A percentile compares a stretch with the other conserved stretches of the same genome.
phyloP scores from a whole-genome alignment of 768 basidiomycete genomes.

The Pholiota microspora region DNA sequence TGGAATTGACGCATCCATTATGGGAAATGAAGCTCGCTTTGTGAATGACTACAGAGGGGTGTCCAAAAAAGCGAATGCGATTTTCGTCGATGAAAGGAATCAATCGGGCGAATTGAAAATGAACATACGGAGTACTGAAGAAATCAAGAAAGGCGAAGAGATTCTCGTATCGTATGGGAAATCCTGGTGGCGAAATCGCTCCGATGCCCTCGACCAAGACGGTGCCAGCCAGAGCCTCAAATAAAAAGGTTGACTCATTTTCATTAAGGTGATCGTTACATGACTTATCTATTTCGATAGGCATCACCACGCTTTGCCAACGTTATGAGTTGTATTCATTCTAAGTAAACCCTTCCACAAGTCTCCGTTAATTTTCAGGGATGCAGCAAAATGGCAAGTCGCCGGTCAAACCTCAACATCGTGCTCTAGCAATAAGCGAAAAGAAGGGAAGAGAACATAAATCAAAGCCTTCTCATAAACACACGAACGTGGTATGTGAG shows the following conservation, averaged over 20 bases:
- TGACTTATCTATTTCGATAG: neutral
- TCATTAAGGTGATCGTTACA: no score
- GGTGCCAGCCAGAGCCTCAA: neutral
- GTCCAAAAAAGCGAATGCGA: constrained; percentile 62
- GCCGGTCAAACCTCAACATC: no score
- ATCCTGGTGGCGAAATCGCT: constrained; percentile 70
- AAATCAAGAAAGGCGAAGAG: constrained; percentile 78
- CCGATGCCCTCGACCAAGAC: constrained; percentile 4
- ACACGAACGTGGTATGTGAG: no score
- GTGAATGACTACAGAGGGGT: constrained; percentile 90
- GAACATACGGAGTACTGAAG: constrained; percentile 65
- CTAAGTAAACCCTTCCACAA: no score
- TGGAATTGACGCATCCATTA: constrained; percentile 70
- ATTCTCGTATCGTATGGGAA: constrained; percentile 89
- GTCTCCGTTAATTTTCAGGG: no score
- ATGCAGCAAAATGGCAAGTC: no score
- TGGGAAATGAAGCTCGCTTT: constrained; percentile 89
- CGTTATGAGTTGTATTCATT: no score
- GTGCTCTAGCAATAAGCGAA: no score
- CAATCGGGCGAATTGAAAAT: constrained; percentile 66
- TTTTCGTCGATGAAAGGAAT: constrained; percentile 59
- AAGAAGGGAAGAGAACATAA: no score
- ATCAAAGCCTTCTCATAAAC: no score
- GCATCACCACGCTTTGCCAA: no score
- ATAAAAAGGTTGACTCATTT: neutral